A percentile compares a stretch with the other conserved stretches of the same genome.
phyloP scores from a whole-genome alignment of 1,284 basidiomycete species.

The Exobasidium cylindrosporum region DNA sequence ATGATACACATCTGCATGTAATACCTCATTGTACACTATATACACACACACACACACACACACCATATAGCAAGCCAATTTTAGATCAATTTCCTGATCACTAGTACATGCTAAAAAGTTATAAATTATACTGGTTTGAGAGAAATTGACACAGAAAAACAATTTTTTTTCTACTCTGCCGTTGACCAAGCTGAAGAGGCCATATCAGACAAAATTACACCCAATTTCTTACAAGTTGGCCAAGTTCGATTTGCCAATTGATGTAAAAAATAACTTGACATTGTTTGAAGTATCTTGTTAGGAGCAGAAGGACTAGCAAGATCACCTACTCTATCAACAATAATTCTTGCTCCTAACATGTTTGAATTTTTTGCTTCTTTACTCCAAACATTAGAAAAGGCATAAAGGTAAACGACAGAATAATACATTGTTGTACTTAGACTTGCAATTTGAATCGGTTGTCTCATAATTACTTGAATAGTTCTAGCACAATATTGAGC shows the following conservation, averaged over 20 bases:
- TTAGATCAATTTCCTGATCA: no score
- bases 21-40: no score
- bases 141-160: no score
- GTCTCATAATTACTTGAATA: background rate
- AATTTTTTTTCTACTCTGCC: no score
- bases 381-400: background rate
- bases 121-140: no score
- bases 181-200: no score
- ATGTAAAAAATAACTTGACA: background rate
- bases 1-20: no score
- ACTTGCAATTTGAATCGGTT: slow-evolving; percentile 1
- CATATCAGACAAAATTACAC: background rate
- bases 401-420: slow-evolving; percentile 6
- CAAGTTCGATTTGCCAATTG: background rate
- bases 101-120: no score
- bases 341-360: background rate
- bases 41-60: no score
- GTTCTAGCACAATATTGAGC: slow-evolving; percentile 1
- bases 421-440: slow-evolving; percentile 3
- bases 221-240: background rate
- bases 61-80: no score
- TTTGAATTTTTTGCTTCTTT: background rate
- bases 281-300: background rate
- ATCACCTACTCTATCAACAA: background rate
- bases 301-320: background rate